These are phyloP conservation scores for Tillandsia fasciculata DNA, from an alignment of 176 grass and related monocot genomes.

Conservation along the genomic window DNA sequence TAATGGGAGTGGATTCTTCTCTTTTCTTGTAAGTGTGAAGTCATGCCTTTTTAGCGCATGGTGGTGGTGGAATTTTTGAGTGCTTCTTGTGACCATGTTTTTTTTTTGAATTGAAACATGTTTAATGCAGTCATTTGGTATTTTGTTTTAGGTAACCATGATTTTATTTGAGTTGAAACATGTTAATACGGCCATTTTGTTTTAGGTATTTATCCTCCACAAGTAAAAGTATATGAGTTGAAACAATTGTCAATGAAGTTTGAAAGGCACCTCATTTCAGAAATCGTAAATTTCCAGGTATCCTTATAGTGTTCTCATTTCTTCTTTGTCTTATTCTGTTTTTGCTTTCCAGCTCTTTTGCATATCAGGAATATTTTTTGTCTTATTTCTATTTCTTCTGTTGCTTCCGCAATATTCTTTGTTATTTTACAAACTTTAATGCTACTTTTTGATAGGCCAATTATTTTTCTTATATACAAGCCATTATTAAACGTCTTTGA, in stretches of 20 bases:
- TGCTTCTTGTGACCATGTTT: no score
- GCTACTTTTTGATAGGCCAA: background rate
- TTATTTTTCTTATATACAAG: no score
- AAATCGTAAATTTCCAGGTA: conserved; percentile 93
- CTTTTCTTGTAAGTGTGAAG: background rate
- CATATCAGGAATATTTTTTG: background rate
- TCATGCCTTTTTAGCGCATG: no score
- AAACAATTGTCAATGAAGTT: conserved; percentile 89
- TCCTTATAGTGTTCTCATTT: background rate
- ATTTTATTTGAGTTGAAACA: background rate
- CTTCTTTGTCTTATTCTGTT: background rate
- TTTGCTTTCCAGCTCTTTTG: background rate
- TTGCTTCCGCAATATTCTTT: conserved; percentile 13
- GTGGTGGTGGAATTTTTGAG: no score
- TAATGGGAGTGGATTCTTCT: background rate
- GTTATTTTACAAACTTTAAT: conserved; percentile 12
- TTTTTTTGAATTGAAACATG: no score
- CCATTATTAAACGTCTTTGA: no score
- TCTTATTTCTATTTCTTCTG: conserved; percentile 2
- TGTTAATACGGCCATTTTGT: background rate
- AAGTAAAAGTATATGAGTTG: conserved; percentile 87
- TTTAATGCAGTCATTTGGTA: no score
- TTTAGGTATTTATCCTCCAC: conserved; percentile 83
- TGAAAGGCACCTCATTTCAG: conserved; percentile 80
- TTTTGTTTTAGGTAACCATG: background rate